Conservation (phyloP, 192 early-diverging fungal species). For the Pilaira anomala region DNA sequence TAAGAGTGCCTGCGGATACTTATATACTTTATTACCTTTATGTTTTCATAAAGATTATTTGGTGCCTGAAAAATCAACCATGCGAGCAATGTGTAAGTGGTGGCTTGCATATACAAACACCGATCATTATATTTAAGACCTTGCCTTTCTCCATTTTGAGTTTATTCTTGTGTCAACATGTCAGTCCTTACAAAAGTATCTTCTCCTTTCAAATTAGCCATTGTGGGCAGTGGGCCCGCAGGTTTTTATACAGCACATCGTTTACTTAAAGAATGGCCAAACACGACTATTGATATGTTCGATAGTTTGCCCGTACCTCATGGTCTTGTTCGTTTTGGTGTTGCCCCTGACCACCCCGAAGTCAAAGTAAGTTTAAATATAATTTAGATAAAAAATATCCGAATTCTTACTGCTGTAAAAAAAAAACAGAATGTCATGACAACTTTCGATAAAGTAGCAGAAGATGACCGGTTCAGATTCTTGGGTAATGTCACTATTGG, state of each 20-base stretch:
- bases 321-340: slow-evolving; percentile 90
- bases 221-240: slow-evolving; percentile 80
- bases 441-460: slow-evolving; percentile 80
- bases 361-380: slow-evolving; percentile 77
- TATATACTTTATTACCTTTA: too few species aligned
- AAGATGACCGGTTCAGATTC: slow-evolving; percentile 66
- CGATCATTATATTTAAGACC: too few species aligned
- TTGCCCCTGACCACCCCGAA: slow-evolving; percentile 96
- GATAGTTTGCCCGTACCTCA: slow-evolving; percentile 83
- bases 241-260: slow-evolving; percentile 90
- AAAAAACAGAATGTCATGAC: slow-evolving; percentile 71
- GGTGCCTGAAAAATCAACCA: too few species aligned
- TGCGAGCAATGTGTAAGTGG: too few species aligned
- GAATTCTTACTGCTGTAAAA: too few species aligned
- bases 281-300: slow-evolving; percentile 72
- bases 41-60: too few species aligned
- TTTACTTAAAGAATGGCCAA: slow-evolving; percentile 60
- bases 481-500: slow-evolving; percentile 80
- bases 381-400: not conserved
- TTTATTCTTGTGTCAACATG: too few species aligned
- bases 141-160: too few species aligned
- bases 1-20: too few species aligned
- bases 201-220: slow-evolving; percentile 51
- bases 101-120: too few species aligned
- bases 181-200: not conserved